These are phyloP conservation scores for Rhizoclosmatium globosum DNA, from an alignment of 192 early-diverging fungal species.

Conservation along the genomic window DNA sequence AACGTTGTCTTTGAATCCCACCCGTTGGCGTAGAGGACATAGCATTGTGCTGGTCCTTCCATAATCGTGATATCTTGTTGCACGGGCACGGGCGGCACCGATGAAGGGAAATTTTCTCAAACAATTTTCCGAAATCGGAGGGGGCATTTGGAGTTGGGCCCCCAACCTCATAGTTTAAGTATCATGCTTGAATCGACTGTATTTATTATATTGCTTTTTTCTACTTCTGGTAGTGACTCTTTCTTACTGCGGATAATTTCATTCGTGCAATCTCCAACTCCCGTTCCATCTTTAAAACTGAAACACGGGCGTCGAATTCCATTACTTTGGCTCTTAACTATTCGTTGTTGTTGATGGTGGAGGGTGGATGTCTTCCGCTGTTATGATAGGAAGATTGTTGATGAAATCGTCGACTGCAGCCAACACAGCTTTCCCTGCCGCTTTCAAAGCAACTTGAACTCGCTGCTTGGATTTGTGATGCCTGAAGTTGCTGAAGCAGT, in stretches of 20 bases:
- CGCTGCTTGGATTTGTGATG: constrained; percentile 44
- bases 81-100: too few relatives aligned
- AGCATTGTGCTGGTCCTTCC: too few relatives aligned
- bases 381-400: constrained; percentile 41
- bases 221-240: constrained; percentile 54
- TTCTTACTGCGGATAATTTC: constrained; percentile 58
- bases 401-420: constrained; percentile 63
- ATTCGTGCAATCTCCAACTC: constrained; percentile 62
- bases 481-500: constrained; percentile 52
- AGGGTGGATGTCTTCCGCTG: constrained; percentile 53
- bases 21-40: too few relatives aligned
- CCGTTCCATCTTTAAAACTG: constrained; percentile 66
- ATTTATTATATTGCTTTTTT: neutral
- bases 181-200: too few relatives aligned
- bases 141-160: too few relatives aligned
- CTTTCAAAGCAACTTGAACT: constrained; percentile 57
- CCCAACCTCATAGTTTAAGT: too few relatives aligned
- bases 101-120: too few relatives aligned
- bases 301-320: constrained; percentile 66
- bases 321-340: constrained; percentile 41
- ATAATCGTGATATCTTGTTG: too few relatives aligned
- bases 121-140: too few relatives aligned
- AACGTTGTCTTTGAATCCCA: too few relatives aligned
- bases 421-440: constrained; percentile 65
- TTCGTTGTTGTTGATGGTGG: constrained; percentile 14